Conservation (phyloP, 441 rosid species). For the Aleurites moluccanus region DNA sequence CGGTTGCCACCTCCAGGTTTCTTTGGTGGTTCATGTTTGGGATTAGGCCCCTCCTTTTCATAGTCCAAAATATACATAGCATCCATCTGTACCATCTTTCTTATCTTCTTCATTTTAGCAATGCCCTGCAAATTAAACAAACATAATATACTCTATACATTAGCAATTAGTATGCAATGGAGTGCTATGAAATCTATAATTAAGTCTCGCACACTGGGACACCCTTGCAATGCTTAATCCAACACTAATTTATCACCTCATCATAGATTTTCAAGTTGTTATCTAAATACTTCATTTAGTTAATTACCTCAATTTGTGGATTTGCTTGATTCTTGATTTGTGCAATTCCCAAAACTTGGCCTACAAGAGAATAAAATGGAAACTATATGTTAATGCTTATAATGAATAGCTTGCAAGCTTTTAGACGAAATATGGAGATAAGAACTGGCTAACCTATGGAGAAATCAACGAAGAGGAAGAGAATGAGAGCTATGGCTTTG, state of each 20-base stretch:
- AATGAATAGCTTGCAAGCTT: neutral
- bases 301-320: constrained; percentile 30
- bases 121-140: constrained; percentile 7
- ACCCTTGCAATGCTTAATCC: neutral
- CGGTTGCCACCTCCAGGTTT: neutral
- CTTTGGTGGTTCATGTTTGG: constrained; percentile 43
- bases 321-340: constrained; percentile 13
- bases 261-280: neutral
- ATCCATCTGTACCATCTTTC: constrained; percentile 34
- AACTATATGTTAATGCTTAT: neutral
- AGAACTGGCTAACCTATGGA: constrained; percentile 26
- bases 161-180: neutral
- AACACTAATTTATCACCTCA: neutral
- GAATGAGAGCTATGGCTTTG: constrained; percentile 25
- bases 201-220: too few species aligned
- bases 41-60: constrained; percentile 37
- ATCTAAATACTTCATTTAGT: neutral
- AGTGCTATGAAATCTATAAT: neutral
- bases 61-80: constrained; percentile 28
- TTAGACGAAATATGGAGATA: neutral
- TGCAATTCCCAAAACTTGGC: constrained; percentile 13
- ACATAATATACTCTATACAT: neutral
- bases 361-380: constrained; percentile 16
- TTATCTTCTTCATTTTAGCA: constrained; percentile 23
- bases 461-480: constrained; percentile 16